Percentiles rank a stretch among this genome's conserved stretches.
Conservation (phyloP, 441 rosid genomes). For the Melastoma candidum region DNA sequence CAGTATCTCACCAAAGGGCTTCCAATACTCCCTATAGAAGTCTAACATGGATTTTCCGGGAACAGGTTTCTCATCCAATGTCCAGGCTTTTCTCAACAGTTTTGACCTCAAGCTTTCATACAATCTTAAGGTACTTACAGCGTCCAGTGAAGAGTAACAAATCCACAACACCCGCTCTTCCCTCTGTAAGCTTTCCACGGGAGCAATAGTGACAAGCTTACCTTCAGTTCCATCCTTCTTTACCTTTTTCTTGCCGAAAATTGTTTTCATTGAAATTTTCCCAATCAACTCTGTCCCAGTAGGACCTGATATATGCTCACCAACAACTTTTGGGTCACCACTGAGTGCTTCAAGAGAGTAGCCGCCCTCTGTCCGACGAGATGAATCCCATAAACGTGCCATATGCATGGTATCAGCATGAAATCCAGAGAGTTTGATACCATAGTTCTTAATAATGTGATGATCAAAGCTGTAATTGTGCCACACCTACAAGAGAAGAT, state of each 20-base stretch:
- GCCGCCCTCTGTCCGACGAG: slow-evolving; percentile 70
- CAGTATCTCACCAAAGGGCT: slow-evolving; percentile 82
- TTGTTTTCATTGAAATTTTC: slow-evolving; percentile 79
- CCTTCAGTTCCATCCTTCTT: slow-evolving; percentile 96
- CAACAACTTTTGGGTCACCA: slow-evolving; percentile 51
- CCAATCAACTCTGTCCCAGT: slow-evolving; percentile 55
- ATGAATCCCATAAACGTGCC: slow-evolving; percentile 75
- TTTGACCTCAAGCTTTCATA: slow-evolving; percentile 64
- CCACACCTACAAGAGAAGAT: slow-evolving; percentile 25
- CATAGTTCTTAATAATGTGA: slow-evolving; percentile 76
- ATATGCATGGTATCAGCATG: slow-evolving; percentile 22
- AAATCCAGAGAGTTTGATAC: slow-evolving; percentile 71
- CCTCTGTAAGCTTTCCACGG: slow-evolving; percentile 84
- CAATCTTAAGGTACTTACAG: slow-evolving; percentile 76
- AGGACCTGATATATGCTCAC: slow-evolving; percentile 21
- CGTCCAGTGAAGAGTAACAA: slow-evolving; percentile 87
- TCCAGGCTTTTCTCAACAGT: slow-evolving; percentile 49
- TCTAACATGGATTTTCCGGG: slow-evolving; percentile 53
- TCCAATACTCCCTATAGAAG: slow-evolving; percentile 75
- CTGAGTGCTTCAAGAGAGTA: slow-evolving; percentile 97
- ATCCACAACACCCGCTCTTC: slow-evolving; percentile 72
- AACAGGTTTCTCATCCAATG: slow-evolving; percentile 35
- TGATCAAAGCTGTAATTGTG: slow-evolving; percentile 95
- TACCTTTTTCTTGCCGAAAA: slow-evolving; percentile 73
- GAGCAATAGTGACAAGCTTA: slow-evolving; percentile 49